Evolutionary conservation across 1,284 basidiomycete genomes (phyloP), one percentile per base, ranked within the genome.

Genomic region (Tremellales sp.): DNA sequence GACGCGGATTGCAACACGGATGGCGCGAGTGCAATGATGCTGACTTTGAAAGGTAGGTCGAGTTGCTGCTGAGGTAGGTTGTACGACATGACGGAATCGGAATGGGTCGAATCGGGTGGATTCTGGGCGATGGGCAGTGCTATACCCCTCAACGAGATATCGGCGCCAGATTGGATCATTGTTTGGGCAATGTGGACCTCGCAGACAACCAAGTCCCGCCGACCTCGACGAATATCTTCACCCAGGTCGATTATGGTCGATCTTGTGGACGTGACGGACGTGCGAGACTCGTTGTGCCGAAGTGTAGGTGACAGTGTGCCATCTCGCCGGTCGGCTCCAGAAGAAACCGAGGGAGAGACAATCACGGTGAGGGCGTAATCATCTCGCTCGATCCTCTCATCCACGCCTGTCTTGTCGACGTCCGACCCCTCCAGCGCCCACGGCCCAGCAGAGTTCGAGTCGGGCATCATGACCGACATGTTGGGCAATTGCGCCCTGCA

Each of bases 1-100:
- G 69, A 71, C 4, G 71, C 84, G 3, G 88, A 87, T 65, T 89
- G 86, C 35, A 88, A 73, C 1, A 87, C 83, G 2, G 87, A 89
- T 3, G 84, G 81, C 0, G 89, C 86, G 46, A 91, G 78, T 1
- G 84, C 85, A 40, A 74, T 65, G 13, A 76, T 60, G 4, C 55
- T 52, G 37, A 64, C 61, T 31, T 67, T 65, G 62, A 74, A 68
- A 4, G 73, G 73, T 25, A 75, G 52, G 19, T 62, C 60, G 6
- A 70, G 45, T 27, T 52, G 49, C 23, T 60, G 45, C 0, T 49
- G 42, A 0, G 62, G 58, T 17, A 68, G 56, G 12, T 52, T 55
- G 23, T 70, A 54, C 0, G 67, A 60, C 3, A 69, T 48, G 4
- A 53, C 40, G 11, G 54, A 37, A 23, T 36, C 41, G 15, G 31